Percentiles rank a stretch among this genome's conserved stretches.
These are phyloP conservation scores for Podospora anserina DNA, from an alignment of 495 filamentous ascomycete species.

Conservation along the genomic window DNA sequence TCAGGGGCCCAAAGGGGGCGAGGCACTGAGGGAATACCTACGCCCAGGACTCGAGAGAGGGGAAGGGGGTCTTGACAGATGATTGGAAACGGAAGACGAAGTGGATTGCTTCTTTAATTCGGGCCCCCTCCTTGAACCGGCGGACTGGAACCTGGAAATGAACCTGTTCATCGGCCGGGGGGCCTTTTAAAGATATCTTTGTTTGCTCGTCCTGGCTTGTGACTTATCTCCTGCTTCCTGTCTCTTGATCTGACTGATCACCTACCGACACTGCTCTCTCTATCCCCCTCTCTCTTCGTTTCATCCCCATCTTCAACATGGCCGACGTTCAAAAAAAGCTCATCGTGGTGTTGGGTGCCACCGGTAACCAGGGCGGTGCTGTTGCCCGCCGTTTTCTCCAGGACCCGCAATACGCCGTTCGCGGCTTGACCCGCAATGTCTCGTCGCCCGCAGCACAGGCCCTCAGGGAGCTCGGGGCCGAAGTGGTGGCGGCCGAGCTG, in stretches of 20 bases:
- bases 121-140: too few species aligned
- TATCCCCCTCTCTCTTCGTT: neutral
- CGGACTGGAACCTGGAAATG: constrained; percentile 1
- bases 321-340: constrained; percentile 28
- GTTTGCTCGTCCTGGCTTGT: neutral
- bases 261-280: neutral
- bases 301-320: neutral
- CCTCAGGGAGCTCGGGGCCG: constrained; percentile 39
- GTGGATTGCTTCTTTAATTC: neutral
- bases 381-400: constrained; percentile 41
- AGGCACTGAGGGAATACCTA: neutral
- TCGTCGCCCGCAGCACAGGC: constrained; percentile 35
- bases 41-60: neutral
- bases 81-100: neutral
- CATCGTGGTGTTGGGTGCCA: constrained; percentile 41
- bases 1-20: neutral
- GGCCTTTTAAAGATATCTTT: neutral
- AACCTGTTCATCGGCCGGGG: neutral
- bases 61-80: neutral
- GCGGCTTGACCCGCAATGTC: constrained; percentile 50
- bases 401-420: constrained; percentile 35
- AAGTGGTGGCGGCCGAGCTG: constrained; percentile 45
- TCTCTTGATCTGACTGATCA: neutral
- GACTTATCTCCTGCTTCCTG: neutral
- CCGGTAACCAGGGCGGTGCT: constrained; percentile 46